Evolutionary conservation across 306 rosid species (phyloP).

Genomic region (Amphicarpaea edgeworthii): DNA sequence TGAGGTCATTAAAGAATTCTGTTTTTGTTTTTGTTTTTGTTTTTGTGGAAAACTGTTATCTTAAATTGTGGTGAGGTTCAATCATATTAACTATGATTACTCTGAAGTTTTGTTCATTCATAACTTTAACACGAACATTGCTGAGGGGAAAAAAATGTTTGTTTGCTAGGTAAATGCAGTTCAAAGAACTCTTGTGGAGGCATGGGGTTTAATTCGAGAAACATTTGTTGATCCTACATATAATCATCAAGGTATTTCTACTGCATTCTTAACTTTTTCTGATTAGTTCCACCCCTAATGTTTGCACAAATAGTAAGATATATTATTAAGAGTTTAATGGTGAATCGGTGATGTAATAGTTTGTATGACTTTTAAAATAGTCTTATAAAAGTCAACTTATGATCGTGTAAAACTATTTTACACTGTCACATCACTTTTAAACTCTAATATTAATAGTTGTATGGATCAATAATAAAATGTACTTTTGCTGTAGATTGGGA

Average conservation of each 20-base stretch:
- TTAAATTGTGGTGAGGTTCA: no score
- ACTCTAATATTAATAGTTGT: conserved; percentile 10
- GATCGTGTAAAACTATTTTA: no score
- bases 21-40: no score
- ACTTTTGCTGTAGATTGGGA: conserved; percentile 80
- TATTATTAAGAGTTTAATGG: no score
- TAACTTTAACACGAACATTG: conserved; percentile 26
- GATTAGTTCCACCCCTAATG: background rate
- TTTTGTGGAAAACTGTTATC: no score
- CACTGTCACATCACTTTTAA: no score
- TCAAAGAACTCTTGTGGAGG: conserved; percentile 96
- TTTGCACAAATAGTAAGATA: background rate
- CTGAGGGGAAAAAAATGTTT: conserved; percentile 41
- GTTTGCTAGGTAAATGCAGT: conserved; percentile 90
- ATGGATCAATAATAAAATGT: background rate
- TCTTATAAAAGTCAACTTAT: no score
- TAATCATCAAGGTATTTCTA: conserved; percentile 87
- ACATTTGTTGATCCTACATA: conserved; percentile 92
- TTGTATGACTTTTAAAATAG: no score
- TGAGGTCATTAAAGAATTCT: no score
- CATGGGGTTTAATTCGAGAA: conserved; percentile 98
- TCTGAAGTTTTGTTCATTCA: conserved; percentile 29
- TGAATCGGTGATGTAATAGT: no score
- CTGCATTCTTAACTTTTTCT: background rate
- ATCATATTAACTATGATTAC: no score